phyloP scores from a whole-genome alignment of 495 filamentous ascomycete species.

The Cairneyella variabilis region DNA sequence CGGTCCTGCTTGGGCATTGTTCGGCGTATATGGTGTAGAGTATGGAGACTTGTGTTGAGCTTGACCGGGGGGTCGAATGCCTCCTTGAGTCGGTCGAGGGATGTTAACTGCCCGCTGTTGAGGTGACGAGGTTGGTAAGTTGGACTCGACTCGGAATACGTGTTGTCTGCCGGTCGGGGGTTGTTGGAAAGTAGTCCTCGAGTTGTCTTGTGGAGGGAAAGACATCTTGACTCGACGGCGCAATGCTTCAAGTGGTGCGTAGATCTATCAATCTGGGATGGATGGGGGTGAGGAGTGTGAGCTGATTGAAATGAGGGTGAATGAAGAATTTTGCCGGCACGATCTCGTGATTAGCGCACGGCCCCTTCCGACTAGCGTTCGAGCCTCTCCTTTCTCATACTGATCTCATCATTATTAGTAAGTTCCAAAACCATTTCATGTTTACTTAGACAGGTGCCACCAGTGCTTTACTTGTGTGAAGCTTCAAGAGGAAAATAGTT shows the following conservation, averaged over 20 bases:
- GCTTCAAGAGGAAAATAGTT: too few species aligned
- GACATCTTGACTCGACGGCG: conserved; percentile 20
- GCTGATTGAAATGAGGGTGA: not conserved
- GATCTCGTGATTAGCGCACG: too few species aligned
- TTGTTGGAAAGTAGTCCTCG: conserved; percentile 19
- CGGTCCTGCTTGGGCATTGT: conserved; percentile 12
- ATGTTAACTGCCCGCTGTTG: conserved; percentile 13
- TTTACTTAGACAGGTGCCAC: too few species aligned
- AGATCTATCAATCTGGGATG: conserved; percentile 22
- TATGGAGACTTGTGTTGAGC: conserved; percentile 24
- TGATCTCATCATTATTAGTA: too few species aligned
- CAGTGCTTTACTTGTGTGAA: too few species aligned
- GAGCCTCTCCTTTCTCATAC: too few species aligned
- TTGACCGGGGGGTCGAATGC: conserved; percentile 19
- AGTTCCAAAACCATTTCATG: too few species aligned
- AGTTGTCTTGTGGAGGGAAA: conserved; percentile 23
- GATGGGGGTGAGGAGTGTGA: conserved; percentile 3
- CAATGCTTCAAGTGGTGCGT: conserved; percentile 12
- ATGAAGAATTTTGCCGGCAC: too few species aligned
- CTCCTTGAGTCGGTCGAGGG: conserved; percentile 17
- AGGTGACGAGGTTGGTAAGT: conserved; percentile 10
- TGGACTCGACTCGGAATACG: conserved; percentile 19
- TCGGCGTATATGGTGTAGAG: conserved; percentile 22
- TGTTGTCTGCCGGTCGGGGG: conserved; percentile 8
- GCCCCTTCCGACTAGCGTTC: too few species aligned